Evolutionary conservation across 495 filamentous ascomycete species (phyloP), one percentile per base, ranked within the genome.

Genomic region (Cladorrhinum samala): DNA sequence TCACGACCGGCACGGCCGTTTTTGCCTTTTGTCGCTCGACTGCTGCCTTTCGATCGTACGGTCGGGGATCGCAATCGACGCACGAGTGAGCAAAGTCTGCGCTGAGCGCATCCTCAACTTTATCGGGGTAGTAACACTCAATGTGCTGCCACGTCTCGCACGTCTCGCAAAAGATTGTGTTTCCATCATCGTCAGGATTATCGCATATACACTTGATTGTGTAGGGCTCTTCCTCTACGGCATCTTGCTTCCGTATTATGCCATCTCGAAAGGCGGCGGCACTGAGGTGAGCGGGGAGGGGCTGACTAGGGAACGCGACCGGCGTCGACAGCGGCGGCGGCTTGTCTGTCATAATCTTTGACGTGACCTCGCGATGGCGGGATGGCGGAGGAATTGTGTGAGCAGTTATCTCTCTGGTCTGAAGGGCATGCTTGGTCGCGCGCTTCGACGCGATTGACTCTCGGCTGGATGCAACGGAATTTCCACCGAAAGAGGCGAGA

Each of bases 131-230:
- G 71, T 95, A 96, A 72, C 93, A 99, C 60, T 88, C 81, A 56
- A 94, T 91, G 70, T 99, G 93, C 70, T 99, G 93, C 93, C 93
- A 99, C 40, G 89, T 94, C 65, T 95, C 87, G 72, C 93, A 99
- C 52, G 73, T 75, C 66, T 99, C 93, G 78, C 93, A 99, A 71
- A 87, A 88, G 51, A 99, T 93, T 52, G 94, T 99, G 68, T 86
- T 89, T 63, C 94, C 93, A 76, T 99, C 93, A 78, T 97, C 93
- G 75, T 95, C 91, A 62, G 81, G 60, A 66, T 83, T 96, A 62
- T 83, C 79, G 72, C 93, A 99, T 59, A 97, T 91, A 80, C 93
- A 99, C 77, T 91, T 94, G 76, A 99, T 99, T 60, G 87, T 93
- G 68, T 92, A 95, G 42, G 88, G 87, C 67, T 95, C 90, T 69